phyloP scores from a whole-genome alignment of 208 protist genomes.

The Trypanosoma conorhini region DNA sequence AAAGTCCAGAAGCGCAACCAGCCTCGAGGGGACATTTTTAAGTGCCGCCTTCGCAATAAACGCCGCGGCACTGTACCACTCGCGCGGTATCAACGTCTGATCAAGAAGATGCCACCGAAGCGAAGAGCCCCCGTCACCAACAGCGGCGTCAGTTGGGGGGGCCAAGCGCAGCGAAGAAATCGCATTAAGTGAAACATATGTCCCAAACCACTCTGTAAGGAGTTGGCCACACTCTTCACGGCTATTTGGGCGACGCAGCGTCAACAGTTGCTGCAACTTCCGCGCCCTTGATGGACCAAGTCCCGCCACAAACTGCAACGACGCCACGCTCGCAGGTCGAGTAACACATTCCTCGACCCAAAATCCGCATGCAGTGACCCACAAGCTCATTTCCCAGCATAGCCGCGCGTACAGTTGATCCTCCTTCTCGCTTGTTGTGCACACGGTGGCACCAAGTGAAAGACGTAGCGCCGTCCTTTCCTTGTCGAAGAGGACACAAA shows the following conservation, averaged over 20 bases:
- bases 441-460: constrained; percentile 32
- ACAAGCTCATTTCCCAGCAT: constrained; percentile 84
- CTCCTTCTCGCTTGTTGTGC: constrained; percentile 40
- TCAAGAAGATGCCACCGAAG: constrained; percentile 64
- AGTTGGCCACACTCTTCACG: constrained; percentile 37
- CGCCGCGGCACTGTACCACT: constrained; percentile 27
- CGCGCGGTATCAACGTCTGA: constrained; percentile 60
- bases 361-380: constrained; percentile 61
- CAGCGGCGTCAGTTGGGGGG: constrained; percentile 15
- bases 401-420: constrained; percentile 61
- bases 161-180: constrained; percentile 43
- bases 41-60: constrained; percentile 42
- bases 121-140: background rate
- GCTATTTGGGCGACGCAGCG: constrained; percentile 26
- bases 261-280: constrained; percentile 37
- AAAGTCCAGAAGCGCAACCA: constrained; percentile 21
- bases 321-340: constrained; percentile 44
- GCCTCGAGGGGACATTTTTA: constrained; percentile 5
- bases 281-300: constrained; percentile 59
- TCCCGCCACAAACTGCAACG: constrained; percentile 83
- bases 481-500: constrained; percentile 72
- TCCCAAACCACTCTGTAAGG: constrained; percentile 50
- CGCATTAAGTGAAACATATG: constrained; percentile 54
- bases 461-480: constrained; percentile 64
- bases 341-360: constrained; percentile 61